Base-by-base conservation (phyloP, 208 protist genomes). In the Tritrichomonas foetus region DNA sequence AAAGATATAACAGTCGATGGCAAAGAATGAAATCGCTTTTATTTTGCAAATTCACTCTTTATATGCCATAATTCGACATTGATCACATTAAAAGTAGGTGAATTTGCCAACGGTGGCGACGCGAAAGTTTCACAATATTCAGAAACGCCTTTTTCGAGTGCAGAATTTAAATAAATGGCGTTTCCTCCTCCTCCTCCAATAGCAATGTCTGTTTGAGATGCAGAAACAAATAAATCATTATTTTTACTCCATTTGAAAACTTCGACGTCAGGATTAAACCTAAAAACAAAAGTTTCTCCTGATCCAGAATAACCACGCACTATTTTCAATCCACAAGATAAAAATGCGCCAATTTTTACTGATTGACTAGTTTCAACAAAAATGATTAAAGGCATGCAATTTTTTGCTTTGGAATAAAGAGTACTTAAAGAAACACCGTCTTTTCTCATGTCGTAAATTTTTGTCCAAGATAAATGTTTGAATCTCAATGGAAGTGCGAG, bases 231-330 rank as follows among this genome's bases (percentile, higher is more conserved):
- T 20, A 57, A 89, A 20, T 89, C 47, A 36, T 89, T 89, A 1
- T 22, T 22, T 20, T 39, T 33, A 39, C 47, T 33, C 30, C 78
- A 33, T 8, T 57, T 20, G 16, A 39, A 57, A 1, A 49, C 41
- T 8, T 61, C 20, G 20, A 20, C 78, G 33, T 53, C 41, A 39
- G 74, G 74, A 47, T 82, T 50, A 36, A 82, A 82, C 16, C 50
- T 25, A 41, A 82, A 82, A 50, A 82, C 74, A 30, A 82, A 82
- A 22, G 74, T 82, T 82, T 82, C 74, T 82, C 74, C 74, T 20
- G 74, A 50, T 82, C 74, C 74, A 30, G n/a, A 82, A 44, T 33
- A 82, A n/a, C 74, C 41, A n/a, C 25, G 3, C 11, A 3, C 5
- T 36, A n/a, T 0, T 41, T 53, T 11, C 16, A 82, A 30, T 0